Base-by-base conservation (phyloP, 2,329 filamentous ascomycete genomes). In the Scytalidium sp. region DNA sequence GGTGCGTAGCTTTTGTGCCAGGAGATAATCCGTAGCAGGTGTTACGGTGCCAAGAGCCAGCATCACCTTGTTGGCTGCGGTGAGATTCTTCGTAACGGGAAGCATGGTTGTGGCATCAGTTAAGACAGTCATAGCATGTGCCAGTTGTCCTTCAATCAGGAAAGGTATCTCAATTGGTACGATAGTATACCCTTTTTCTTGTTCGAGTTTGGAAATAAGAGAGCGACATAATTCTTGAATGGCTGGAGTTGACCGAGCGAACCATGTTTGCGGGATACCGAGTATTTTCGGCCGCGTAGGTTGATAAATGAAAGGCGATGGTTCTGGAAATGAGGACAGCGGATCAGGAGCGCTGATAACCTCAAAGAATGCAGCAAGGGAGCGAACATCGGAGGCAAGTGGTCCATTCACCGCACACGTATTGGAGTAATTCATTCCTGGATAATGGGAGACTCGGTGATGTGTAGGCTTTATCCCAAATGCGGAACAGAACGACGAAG, bases 121-220 rank as follows among this genome's bases (percentile, higher is more conserved):
- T 47, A 92, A 78, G 53, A 91, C 87, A 1, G 87, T 89, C 53
- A 92, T 67, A 19, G 85, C 84, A 65, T 92, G 88, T 0, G 87
- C 87, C 19, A 81, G 75, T 65, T 90, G 86, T 19, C 84, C 86
- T 58, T 88, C 78, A 10, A 74, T 62, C 1, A 82, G 57, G 21
- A 81, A 74, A 0, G 84, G 83, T 44, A 87, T 77, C 3, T 71
- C 70, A 52, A 87, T 78, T 29, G 80, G 71, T 2, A 85, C 68
- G 2, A 75, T 61, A 15, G 65, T 64, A 63, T 45, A 45, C 15
- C 25, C 25, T 19, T 45, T 19, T 13, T 22, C 3, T 29, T 3
- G 15, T 10, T 17, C 86, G 86, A 41, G 75, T 78, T 15, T 75
- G 7, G 21, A 17, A 6, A 45, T 25, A 11, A 45, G 21, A 9